Conservation (phyloP, 768 basidiomycete genomes). For the Leccinum disarticulatum region DNA sequence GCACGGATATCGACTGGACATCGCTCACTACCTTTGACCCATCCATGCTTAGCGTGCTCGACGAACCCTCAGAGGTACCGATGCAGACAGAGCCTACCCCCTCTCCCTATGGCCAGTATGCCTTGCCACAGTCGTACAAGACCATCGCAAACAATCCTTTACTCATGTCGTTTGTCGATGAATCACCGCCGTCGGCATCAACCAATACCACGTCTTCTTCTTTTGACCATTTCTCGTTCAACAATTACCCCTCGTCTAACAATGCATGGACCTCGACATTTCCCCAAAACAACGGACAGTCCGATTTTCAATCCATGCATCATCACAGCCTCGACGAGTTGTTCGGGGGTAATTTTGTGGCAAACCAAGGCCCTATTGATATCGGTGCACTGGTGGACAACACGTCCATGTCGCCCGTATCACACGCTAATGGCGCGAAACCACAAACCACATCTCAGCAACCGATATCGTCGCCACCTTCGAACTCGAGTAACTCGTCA, state of each 20-base stretch:
- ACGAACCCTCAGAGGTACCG: constrained; percentile 58
- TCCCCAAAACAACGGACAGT: constrained; percentile 17
- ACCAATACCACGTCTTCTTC: constrained; percentile 20
- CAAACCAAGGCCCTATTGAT: constrained; percentile 33
- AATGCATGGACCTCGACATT: constrained; percentile 24
- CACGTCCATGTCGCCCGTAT: constrained; percentile 41
- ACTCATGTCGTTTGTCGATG: constrained; percentile 80
- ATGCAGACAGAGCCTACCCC: constrained; percentile 59
- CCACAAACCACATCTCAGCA: constrained; percentile 16
- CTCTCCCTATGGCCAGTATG: constrained; percentile 46
- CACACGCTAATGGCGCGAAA: constrained; percentile 39
- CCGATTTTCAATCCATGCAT: constrained; percentile 27
- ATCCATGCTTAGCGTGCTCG: constrained; percentile 58
- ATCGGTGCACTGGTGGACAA: constrained; percentile 36
- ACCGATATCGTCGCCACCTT: constrained; percentile 12
- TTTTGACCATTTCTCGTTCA: constrained; percentile 46
- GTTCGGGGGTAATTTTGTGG: constrained; percentile 42
- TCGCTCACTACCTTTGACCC: constrained; percentile 73
- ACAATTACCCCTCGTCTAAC: constrained; percentile 37
- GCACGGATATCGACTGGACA: constrained; percentile 53
- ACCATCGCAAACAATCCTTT: constrained; percentile 82
- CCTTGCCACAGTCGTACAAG: constrained; percentile 56
- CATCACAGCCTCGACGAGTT: constrained; percentile 42
- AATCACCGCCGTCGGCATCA: constrained; percentile 35
- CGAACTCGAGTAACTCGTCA: constrained; percentile 27